Evolutionary conservation across 2,329 filamentous ascomycete genomes (phyloP), one percentile per base, ranked within the genome.

Genomic region (Cytospora leucostoma): DNA sequence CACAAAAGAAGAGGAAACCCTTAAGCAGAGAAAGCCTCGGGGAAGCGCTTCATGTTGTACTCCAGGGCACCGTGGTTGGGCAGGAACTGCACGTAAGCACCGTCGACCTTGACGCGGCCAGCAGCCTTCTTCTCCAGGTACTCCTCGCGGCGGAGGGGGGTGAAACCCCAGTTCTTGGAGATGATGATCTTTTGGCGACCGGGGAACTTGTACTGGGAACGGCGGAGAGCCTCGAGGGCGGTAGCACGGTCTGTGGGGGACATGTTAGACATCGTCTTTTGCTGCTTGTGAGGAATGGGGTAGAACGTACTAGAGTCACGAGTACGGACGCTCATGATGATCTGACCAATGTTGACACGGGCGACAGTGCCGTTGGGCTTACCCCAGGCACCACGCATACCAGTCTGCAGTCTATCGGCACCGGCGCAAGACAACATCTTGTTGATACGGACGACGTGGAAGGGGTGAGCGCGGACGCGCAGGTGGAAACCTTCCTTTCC

Each of bases 101-200:
- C 95, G 75, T 99, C 95, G 74, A 96, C 90, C 87, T 94, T 92
- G 83, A 99, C 89, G 78, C 88, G 89, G 78, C 95, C 95, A 76
- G 89, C 90, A 78, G 92, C 86, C 88, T 96, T 96, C 85, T 94
- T 91, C 82, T 93, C 88, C 78, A 96, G 85, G 85, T 98, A 99
- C 82, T 99, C 95, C 74, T 98, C 95, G 75, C 95, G 93, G 77
- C 92, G 90, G 75, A 99, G 92, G 78, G 93, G 93, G 69, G 95
- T 99, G 91, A 99, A 99, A 74, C 95, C 95, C 95, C 95, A 99
- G 89, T 99, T 99, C 93, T 98, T 99, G 87, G 91, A 96, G 84
- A 98, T 90, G 77, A 99, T 97, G 85, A 99, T 98, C 93, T 99
- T 99, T 88, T 99, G 95, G 84, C 95, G 94, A 82, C 95, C 95